Conservation (phyloP, 495 filamentous ascomycete genomes). For the Massariosphaeria phaeospora region DNA sequence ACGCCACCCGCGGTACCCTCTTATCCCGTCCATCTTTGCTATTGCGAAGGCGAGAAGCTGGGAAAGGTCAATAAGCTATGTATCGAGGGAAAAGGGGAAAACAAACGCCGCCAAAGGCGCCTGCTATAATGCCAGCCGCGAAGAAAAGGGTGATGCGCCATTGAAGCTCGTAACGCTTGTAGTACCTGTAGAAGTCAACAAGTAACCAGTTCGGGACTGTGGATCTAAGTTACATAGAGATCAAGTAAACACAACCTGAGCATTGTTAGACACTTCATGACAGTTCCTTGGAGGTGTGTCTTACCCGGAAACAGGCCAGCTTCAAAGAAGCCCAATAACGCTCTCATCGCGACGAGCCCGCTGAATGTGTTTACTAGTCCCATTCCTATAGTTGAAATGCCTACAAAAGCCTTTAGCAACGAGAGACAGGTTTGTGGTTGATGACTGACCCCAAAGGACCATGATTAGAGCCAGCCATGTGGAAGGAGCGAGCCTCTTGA, state of each 20-base stretch:
- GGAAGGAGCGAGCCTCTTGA: conserved; percentile 60
- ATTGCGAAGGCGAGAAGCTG: conserved; percentile 56
- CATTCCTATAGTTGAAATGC: conserved; percentile 34
- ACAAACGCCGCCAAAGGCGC: conserved; percentile 54
- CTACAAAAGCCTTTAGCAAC: conserved; percentile 28
- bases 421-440: conserved; percentile 4
- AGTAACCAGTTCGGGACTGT: too few relatives aligned
- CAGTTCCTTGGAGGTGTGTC: conserved; percentile 26
- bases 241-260: conserved; percentile 43
- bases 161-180: conserved; percentile 58
- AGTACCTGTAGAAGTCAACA: too few relatives aligned
- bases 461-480: conserved; percentile 42
- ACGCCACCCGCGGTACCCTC: conserved; percentile 40
- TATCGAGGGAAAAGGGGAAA: conserved; percentile 24
- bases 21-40: conserved; percentile 50
- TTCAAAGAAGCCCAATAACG: conserved; percentile 35
- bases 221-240: too few relatives aligned
- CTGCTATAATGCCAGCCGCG: conserved; percentile 53
- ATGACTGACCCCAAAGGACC: conserved; percentile 46
- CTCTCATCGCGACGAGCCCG: conserved; percentile 19
- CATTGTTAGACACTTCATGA: neutral
- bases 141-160: conserved; percentile 57
- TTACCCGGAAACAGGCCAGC: conserved; percentile 40
- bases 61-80: conserved; percentile 7
- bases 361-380: conserved; percentile 32